phyloP scores from a whole-genome alignment of 805 yeast species.

The Zygoascus bituminiphila region DNA sequence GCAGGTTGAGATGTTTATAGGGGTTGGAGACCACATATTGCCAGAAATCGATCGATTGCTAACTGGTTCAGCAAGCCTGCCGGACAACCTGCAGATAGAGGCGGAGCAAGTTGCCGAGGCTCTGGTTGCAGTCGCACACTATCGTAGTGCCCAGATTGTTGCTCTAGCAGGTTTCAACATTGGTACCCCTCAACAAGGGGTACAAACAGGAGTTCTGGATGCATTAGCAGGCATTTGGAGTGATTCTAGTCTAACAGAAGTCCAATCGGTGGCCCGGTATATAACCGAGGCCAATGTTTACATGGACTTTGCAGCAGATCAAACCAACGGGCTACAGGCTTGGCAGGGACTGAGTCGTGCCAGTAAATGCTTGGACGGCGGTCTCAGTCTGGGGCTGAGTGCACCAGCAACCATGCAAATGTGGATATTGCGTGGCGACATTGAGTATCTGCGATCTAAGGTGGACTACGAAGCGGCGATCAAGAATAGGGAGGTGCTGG shows the following conservation, averaged over 20 bases:
- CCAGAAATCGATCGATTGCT: background rate
- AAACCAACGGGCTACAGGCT: background rate
- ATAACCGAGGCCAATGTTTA: constrained; percentile 23
- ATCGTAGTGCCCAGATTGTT: constrained; percentile 1
- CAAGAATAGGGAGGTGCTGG: constrained; percentile 16
- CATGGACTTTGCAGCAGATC: constrained; percentile 12
- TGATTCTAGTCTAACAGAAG: background rate
- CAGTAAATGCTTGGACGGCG: background rate
- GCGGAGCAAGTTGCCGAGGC: constrained; percentile 3
- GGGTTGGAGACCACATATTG: background rate
- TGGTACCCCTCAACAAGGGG: background rate
- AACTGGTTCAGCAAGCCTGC: background rate
- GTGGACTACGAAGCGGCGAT: constrained; percentile 15
- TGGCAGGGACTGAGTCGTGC: constrained; percentile 1
- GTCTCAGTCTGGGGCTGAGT: background rate
- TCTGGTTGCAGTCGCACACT: constrained; percentile 9
- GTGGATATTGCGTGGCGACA: constrained; percentile 22
- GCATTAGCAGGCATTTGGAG: constrained; percentile 5
- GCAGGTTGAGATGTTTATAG: background rate
- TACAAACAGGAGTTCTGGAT: background rate
- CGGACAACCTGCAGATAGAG: background rate
- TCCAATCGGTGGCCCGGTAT: constrained; percentile 8
- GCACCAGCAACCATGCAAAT: constrained; percentile 7
- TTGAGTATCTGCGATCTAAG: constrained; percentile 18
- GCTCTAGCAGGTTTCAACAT: background rate